Evolutionary conservation across 176 grass and related monocot species (phyloP).

Genomic region (Metroxylon sagu): DNA sequence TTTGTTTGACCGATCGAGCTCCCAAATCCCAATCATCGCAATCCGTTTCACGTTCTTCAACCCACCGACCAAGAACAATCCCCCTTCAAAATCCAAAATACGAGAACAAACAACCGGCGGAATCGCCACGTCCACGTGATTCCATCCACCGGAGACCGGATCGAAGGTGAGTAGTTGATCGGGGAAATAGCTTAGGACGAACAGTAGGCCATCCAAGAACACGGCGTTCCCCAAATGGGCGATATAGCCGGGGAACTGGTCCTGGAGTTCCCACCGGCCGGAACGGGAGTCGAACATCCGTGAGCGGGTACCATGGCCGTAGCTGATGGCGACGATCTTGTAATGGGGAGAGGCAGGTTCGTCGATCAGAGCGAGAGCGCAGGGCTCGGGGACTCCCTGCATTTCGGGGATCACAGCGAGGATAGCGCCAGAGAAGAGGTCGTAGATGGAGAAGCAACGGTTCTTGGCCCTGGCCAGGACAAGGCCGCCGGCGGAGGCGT

Average conservation of each 20-base stretch:
- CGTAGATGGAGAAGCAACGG: neutral
- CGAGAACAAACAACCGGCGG: slow-evolving; percentile 17
- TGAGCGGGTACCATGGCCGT: slow-evolving; percentile 4
- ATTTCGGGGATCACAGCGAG: neutral
- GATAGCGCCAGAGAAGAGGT: neutral
- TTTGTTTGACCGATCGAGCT: neutral
- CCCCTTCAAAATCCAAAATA: slow-evolving; percentile 28
- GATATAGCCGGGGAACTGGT: slow-evolving; percentile 12
- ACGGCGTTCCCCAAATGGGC: slow-evolving; percentile 30
- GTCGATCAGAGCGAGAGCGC: slow-evolving; percentile 23
- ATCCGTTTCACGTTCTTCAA: slow-evolving; percentile 16
- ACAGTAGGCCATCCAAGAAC: slow-evolving; percentile 7
- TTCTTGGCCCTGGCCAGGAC: neutral
- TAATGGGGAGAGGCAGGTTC: slow-evolving; percentile 11
- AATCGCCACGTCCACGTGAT: slow-evolving; percentile 12
- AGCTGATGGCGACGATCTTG: slow-evolving; percentile 29
- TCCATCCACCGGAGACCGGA: slow-evolving; percentile 16
- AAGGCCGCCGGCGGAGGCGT: slow-evolving; percentile 2
- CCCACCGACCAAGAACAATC: slow-evolving; percentile 37
- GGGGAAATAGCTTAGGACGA: slow-evolving; percentile 25
- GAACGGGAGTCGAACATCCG: slow-evolving; percentile 15
- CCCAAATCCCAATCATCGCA: slow-evolving; percentile 28
- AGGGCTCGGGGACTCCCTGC: slow-evolving; percentile 4
- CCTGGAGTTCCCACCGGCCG: slow-evolving; percentile 22
- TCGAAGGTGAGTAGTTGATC: slow-evolving; percentile 36